Evolutionary conservation across 345 rosid genomes (phyloP), one percentile per base, ranked within the genome.

Genomic region (Dovyalis caffra): DNA sequence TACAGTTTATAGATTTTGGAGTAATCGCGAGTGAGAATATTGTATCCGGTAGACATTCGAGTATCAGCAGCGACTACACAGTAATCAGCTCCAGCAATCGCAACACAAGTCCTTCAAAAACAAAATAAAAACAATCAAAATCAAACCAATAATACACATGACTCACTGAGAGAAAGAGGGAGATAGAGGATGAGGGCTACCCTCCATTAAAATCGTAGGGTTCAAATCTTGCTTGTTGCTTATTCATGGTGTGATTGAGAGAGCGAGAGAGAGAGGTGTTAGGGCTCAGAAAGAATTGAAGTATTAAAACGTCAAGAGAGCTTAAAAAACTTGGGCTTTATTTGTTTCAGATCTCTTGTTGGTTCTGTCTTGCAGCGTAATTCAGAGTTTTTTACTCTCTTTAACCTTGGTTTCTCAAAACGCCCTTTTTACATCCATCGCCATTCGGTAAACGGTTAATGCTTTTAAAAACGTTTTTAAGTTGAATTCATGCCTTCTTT

Each of bases 131-230:
- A 47, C 61, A 71, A 66, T 28, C 14, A 29, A 8, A 9, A 56
- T 15, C 37, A 29, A 58, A 26, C 43, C 12, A 32, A 32, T 33
- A 38, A n/a, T 14, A 51, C 35, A 65, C 53, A 58, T 32, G 16
- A 0, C 32, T 40, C 10, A 23, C 26, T 21, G 69, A 45, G 71
- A 76, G 15, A 74, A 25, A 43, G 15, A 0, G 18, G 47, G 18
- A 8, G 60, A 74, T 21, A 43, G 15, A 0, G 18, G 47, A 12
- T 6, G 60, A 68, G 29, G 14, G 58, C 8, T 83, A 96, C 99
- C 99, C 99, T 82, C 99, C 99, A 89, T 96, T 96, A 95, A 90
- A 90, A 76, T 96, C 99, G 81, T 96, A 96, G 1, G 98, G 98
- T 74, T 90, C 85, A 92, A 92, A 96, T 72, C 83, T 88, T 8